phyloP scores from a whole-genome alignment of 176 grass and related monocot species.

The Miscanthus lutarioriparius region DNA sequence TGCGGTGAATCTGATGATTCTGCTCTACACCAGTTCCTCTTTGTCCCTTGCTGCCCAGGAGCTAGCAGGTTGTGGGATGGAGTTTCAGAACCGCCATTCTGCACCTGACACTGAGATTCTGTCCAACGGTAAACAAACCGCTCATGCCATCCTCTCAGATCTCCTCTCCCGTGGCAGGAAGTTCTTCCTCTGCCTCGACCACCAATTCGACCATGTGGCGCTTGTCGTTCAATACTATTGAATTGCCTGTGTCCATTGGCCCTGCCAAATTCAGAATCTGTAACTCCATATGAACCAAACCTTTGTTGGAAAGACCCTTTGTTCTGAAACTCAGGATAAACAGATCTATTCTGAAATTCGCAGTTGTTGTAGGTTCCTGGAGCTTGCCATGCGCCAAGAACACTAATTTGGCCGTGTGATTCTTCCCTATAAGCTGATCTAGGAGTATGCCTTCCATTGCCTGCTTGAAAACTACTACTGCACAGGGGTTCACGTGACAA shows the following conservation, averaged over 20 bases:
- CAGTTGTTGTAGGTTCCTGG: constrained; percentile 35
- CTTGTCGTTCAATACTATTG: not conserved
- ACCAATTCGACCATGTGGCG: constrained; percentile 17
- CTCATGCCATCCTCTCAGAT: constrained; percentile 14
- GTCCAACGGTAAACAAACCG: constrained; percentile 16
- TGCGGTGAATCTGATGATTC: constrained; percentile 47
- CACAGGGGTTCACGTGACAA: constrained; percentile 9
- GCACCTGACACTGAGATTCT: constrained; percentile 1
- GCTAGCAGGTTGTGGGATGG: not conserved
- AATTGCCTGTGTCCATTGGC: constrained; percentile 11
- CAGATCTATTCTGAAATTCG: constrained; percentile 16
- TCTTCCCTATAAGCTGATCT: constrained; percentile 32
- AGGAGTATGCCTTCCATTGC: constrained; percentile 30
- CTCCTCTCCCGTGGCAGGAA: constrained; percentile 23
- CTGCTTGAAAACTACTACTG: constrained; percentile 32
- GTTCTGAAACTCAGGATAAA: constrained; percentile 21
- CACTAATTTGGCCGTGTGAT: not conserved
- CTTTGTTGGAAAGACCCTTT: constrained; percentile 10
- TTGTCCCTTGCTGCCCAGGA: constrained; percentile 32
- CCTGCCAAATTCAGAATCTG: constrained; percentile 18
- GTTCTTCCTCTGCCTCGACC: constrained; percentile 9
- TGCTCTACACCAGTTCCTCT: constrained; percentile 36
- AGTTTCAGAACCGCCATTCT: constrained; percentile 3
- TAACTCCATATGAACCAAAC: constrained; percentile 22
- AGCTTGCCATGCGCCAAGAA: constrained; percentile 31